A percentile compares a stretch with the other conserved stretches of the same genome.
Evolutionary conservation across 2,329 filamentous ascomycete species (phyloP).

Genomic region (Penicillium sp.): DNA sequence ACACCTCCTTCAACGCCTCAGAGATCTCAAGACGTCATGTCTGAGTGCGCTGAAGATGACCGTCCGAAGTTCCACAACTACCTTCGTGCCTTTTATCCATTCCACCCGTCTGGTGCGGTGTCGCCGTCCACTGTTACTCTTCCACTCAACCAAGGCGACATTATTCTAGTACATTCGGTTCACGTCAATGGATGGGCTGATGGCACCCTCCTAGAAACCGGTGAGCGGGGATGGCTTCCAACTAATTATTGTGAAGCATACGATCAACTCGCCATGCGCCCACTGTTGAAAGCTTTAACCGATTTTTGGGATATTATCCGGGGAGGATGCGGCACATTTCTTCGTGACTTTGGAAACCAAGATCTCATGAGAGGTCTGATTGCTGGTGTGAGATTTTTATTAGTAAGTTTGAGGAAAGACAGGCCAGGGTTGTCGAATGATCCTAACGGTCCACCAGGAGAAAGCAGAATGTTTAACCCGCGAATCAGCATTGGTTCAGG

Average conservation of each 20-base stretch:
- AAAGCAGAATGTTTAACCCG: constrained; percentile 81
- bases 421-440: not conserved
- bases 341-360: constrained; percentile 78
- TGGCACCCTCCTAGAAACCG: constrained; percentile 80
- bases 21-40: constrained; percentile 55
- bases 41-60: constrained; percentile 40
- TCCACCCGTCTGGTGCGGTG: constrained; percentile 72
- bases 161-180: constrained; percentile 91
- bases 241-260: constrained; percentile 98
- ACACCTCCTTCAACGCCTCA: constrained; percentile 75
- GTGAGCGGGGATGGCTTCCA: constrained; percentile 88
- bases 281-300: constrained; percentile 76
- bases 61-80: constrained; percentile 86
- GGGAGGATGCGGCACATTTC: constrained; percentile 70
- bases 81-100: constrained; percentile 88
- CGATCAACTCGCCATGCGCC: constrained; percentile 81
- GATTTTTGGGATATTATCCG: constrained; percentile 90
- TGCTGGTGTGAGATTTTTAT: constrained; percentile 81
- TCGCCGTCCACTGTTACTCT: constrained; percentile 85
- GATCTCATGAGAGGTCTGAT: constrained; percentile 94
- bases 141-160: constrained; percentile 82
- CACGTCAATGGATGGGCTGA: constrained; percentile 99
- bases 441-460: constrained; percentile 55
- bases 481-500: constrained; percentile 70
- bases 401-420: constrained; percentile 57